Evolutionary conservation across 2,329 filamentous ascomycete genomes (phyloP).

Genomic region (Harringtonia aguacate): DNA sequence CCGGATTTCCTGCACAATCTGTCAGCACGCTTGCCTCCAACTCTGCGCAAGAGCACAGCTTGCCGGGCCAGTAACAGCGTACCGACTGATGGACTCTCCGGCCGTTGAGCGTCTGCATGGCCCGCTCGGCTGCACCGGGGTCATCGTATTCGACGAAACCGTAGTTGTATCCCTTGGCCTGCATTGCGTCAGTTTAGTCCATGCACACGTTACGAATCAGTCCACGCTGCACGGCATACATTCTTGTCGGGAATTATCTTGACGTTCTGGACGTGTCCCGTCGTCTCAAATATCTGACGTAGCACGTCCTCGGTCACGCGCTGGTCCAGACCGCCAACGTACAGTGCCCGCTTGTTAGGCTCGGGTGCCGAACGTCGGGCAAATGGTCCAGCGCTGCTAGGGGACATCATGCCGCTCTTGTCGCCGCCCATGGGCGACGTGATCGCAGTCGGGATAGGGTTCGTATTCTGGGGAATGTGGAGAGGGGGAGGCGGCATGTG

Average conservation of each 20-base stretch:
- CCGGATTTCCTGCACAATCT: slow-evolving; percentile 67
- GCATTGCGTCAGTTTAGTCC: slow-evolving; percentile 10
- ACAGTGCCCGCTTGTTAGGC: slow-evolving; percentile 95
- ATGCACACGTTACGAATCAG: not conserved
- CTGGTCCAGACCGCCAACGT: slow-evolving; percentile 89
- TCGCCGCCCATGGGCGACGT: slow-evolving; percentile 72
- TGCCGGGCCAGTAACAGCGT: slow-evolving; percentile 24
- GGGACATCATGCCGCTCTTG: slow-evolving; percentile 63
- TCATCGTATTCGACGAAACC: slow-evolving; percentile 99
- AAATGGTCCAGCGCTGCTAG: slow-evolving; percentile 69
- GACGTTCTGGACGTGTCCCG: slow-evolving; percentile 93
- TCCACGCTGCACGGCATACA: slow-evolving; percentile 46
- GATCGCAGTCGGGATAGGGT: slow-evolving; percentile 87
- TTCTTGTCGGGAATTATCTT: slow-evolving; percentile 99
- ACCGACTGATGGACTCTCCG: slow-evolving; percentile 92
- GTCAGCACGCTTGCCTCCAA: slow-evolving; percentile 1
- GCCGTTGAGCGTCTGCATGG: slow-evolving; percentile 94
- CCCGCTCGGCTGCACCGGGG: slow-evolving; percentile 87
- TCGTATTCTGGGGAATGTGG: slow-evolving; percentile 92
- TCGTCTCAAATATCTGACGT: slow-evolving; percentile 97
- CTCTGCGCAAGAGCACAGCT: slow-evolving; percentile 4
- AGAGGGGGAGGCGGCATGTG: slow-evolving; percentile 88
- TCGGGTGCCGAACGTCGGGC: slow-evolving; percentile 87
- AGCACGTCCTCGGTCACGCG: slow-evolving; percentile 93
- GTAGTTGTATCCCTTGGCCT: slow-evolving; percentile 97